Evolutionary conservation across 1,284 basidiomycete species (phyloP), one percentile per base, ranked within the genome.

Genomic region (Sporisorium exsertum): DNA sequence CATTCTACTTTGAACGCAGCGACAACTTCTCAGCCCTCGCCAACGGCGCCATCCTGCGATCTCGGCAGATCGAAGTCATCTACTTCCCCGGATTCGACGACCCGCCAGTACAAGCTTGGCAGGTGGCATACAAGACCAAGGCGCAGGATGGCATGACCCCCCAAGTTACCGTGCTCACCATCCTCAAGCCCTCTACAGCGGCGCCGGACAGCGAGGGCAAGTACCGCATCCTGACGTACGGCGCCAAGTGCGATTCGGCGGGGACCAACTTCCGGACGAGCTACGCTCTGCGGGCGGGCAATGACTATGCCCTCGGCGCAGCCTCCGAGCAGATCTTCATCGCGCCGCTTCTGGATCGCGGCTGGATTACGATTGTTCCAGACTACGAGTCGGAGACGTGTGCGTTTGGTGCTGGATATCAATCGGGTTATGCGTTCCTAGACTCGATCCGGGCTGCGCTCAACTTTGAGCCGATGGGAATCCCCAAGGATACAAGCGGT

Each of bases 371-470:
- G 8, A 65, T 75, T 0, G 70, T 81, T 12, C 73, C 83, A 1
- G 83, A 84, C 60, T 78, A 84, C 73, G 81, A 84, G 64, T 63
- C 65, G 22, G 79, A 82, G 45, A 68, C 78, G 12, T 73, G 58
- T 33, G 81, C 80, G 0, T 84, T 84, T 42, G 80, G 74, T 2
- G 78, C 81, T 1, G 83, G 78, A 8, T 61, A 32, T 15, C 72
- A 78, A 20, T 73, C 74, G 12, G 83, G 75, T 5, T 80, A 75
- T 43, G 78, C 69, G 2, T 69, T 78, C 7, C 61, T 84, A 29
- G 83, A 84, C 64, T 70, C 72, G 29, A 72, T 83, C 32, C 60
- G 78, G 2, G 81, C 81, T 0, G 74, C 70, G 12, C 57, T 81
- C 16, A 64, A 51, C 35, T 81, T 76, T 33, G 64, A 64, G 42